Evolutionary conservation across 2,329 filamentous ascomycete species (phyloP).

Genomic region (Neonectria hederae): DNA sequence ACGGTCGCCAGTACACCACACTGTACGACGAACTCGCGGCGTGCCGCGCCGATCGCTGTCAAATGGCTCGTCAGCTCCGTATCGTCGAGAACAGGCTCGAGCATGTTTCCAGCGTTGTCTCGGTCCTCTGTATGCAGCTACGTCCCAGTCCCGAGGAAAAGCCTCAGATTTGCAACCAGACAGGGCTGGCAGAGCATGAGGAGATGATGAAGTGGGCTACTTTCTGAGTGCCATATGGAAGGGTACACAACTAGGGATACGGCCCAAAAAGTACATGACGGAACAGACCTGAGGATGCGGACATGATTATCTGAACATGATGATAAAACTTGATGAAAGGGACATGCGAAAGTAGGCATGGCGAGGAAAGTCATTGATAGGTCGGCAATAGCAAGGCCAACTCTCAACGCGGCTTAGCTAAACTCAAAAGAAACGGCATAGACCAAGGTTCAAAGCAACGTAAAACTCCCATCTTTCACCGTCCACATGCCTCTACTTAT

Average conservation of each 20-base stretch:
- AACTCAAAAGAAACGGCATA: not conserved
- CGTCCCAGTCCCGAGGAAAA: not conserved
- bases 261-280: not conserved
- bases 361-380: not conserved
- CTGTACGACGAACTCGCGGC: not conserved
- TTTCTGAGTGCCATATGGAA: not conserved
- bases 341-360: not conserved
- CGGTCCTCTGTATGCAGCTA: not conserved
- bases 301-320: not conserved
- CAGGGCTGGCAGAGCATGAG: not conserved
- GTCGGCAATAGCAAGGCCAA: not conserved
- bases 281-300: not conserved
- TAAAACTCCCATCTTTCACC: not conserved
- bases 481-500: slow-evolving; percentile 13
- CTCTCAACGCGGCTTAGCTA: not conserved
- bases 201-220: not conserved
- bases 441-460: not conserved
- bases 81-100: not conserved
- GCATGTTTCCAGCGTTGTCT: not conserved
- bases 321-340: not conserved
- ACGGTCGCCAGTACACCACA: not conserved
- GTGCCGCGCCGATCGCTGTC: not conserved
- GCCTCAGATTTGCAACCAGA: not conserved
- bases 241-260: not conserved
- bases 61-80: not conserved